These are phyloP conservation scores for Phytophthora agathidicida DNA, from an alignment of 352 stramenopile species.

Conservation along the genomic window DNA sequence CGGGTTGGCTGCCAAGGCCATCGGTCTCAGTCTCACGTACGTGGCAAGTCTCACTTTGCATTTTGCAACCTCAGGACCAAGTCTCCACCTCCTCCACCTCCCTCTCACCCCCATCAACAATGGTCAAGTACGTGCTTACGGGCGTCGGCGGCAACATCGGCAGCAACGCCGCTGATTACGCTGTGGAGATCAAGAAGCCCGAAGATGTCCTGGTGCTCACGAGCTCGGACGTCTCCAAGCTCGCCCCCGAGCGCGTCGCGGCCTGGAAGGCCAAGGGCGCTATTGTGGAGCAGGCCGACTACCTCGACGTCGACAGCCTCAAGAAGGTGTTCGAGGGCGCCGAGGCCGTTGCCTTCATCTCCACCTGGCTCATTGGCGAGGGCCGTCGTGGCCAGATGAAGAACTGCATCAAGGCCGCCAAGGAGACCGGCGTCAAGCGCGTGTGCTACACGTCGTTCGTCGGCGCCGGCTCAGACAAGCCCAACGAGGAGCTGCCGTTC, in stretches of 20 bases:
- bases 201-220: constrained; percentile 31
- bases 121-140: constrained; percentile 41
- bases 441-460: constrained; percentile 24
- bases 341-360: constrained; percentile 23
- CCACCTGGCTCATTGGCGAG: constrained; percentile 19
- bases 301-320: constrained; percentile 17
- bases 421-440: constrained; percentile 22
- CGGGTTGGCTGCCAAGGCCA: background rate
- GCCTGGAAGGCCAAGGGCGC: constrained; percentile 21
- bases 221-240: constrained; percentile 11
- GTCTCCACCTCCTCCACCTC: background rate
- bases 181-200: constrained; percentile 24
- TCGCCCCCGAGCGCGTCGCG: constrained; percentile 7
- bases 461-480: constrained; percentile 12
- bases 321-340: constrained; percentile 24
- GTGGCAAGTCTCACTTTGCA: constrained; percentile 25
- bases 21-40: constrained; percentile 6
- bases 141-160: constrained; percentile 34
- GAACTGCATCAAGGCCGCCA: constrained; percentile 19
- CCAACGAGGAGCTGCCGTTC: constrained; percentile 26
- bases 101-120: constrained; percentile 5
- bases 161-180: constrained; percentile 27
- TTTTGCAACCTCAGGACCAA: constrained; percentile 20
- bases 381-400: constrained; percentile 20
- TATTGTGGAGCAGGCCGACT: constrained; percentile 14